phyloP scores from a whole-genome alignment of 2,329 filamentous ascomycete species.

The Ceratocystis harringtonii region DNA sequence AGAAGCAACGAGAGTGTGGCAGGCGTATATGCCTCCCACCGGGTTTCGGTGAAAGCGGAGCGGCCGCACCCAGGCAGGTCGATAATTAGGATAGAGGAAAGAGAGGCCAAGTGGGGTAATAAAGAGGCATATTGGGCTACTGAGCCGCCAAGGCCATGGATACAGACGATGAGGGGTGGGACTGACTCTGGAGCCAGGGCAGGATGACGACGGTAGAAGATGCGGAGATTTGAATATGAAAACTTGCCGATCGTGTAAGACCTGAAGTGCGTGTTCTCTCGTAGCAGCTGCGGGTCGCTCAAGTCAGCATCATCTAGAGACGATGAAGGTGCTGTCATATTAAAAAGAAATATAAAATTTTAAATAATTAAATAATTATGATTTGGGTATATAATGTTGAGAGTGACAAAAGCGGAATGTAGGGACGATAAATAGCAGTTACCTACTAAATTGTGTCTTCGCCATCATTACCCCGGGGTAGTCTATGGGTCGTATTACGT shows the following conservation, averaged over 20 bases:
- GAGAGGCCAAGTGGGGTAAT: constrained; percentile 64
- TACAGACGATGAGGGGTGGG: constrained; percentile 65
- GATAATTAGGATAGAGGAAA: constrained; percentile 72
- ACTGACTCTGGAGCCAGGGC: constrained; percentile 29
- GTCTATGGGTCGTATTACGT: neutral
- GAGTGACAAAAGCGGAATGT: neutral
- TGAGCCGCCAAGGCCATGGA: constrained; percentile 89
- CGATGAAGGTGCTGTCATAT: neutral
- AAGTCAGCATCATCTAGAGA: constrained; percentile 22
- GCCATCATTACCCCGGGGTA: neutral
- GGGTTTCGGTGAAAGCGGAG: constrained; percentile 55
- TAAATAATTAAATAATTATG: neutral
- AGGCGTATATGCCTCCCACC: constrained; percentile 66
- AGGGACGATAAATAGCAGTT: neutral
- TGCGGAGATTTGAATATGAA: constrained; percentile 60
- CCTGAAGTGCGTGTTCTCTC: constrained; percentile 55
- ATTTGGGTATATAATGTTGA: neutral
- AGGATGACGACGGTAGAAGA: constrained; percentile 73
- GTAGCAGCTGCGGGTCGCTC: constrained; percentile 66
- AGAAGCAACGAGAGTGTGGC: constrained; percentile 63
- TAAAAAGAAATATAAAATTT: neutral
- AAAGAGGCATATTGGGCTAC: constrained; percentile 75
- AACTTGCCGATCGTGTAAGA: constrained; percentile 57
- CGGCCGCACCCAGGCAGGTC: constrained; percentile 83
- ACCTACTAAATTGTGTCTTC: neutral